These are phyloP conservation scores for Thecaphora thlaspeos DNA, from an alignment of 1,284 basidiomycete species.

Conservation along the genomic window DNA sequence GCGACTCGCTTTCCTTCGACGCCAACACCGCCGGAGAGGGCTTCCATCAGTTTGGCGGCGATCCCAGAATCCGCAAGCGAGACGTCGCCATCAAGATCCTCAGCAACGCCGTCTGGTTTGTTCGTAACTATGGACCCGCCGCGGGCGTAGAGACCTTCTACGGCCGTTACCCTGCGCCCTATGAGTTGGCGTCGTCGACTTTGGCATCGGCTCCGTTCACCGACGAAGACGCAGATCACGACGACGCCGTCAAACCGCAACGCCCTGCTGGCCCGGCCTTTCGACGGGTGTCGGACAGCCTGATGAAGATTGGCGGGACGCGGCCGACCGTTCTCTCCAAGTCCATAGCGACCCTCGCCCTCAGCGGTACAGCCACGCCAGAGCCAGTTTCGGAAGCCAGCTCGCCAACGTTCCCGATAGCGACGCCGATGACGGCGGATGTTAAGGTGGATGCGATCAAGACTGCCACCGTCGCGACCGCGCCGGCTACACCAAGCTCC, in stretches of 20 bases:
- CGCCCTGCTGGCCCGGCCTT: conserved; percentile 3
- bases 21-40: conserved; percentile 1
- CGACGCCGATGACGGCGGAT: too few species aligned
- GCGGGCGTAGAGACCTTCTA: conserved; percentile 20
- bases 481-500: too few species aligned
- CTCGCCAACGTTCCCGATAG: background rate
- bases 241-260: too few species aligned
- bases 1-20: conserved; percentile 4
- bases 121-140: conserved; percentile 32
- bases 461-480: too few species aligned
- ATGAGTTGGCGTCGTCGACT: conserved; percentile 1
- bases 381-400: conserved; percentile 6
- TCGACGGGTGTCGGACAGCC: conserved; percentile 22
- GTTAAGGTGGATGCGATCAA: too few species aligned
- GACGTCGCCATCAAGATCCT: conserved; percentile 48
- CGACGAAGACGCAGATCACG: too few species aligned
- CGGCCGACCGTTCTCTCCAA: conserved; percentile 26
- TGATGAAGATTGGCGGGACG: conserved; percentile 26
- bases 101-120: conserved; percentile 48
- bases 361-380: conserved; percentile 32
- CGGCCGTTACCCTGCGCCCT: background rate
- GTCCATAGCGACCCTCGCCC: conserved; percentile 28
- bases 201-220: too few species aligned
- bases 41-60: background rate
- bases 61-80: conserved; percentile 39